Evolutionary conservation across 2,329 filamentous ascomycete species (phyloP), one percentile per base, ranked within the genome.

Genomic region (Lojkania enalia): DNA sequence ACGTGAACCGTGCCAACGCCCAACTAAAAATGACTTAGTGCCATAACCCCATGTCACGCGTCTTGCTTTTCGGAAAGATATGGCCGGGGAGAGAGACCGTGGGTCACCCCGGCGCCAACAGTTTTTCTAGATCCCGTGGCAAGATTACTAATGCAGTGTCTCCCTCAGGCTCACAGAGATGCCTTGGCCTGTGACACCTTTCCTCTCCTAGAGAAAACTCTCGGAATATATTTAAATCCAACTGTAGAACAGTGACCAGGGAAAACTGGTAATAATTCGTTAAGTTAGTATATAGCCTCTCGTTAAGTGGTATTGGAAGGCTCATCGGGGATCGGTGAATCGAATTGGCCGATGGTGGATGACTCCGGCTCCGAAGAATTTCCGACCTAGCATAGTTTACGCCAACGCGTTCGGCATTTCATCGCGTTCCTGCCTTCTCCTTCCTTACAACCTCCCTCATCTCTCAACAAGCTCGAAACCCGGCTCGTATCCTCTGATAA

Each of bases 161-260:
- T 52, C 45, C 12, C 53, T 30, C 50, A 55, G 47, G 51, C 43
- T 51, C 42, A 46, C 37, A 23, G 20, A 43, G 36, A 21, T 20
- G 40, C 31, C 31, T 30, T 36, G 14, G 40, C 40, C 40, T 36
- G 20, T 33, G 21, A 43, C 14, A 23, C 40, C 16, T 23, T 33
- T 43, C 19, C 19, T 31, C 19, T 13, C 31, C 31, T 27, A 27
- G 25, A 27, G 25, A 27, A 27, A 27, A 27, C 25, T 27, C 25
- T 27, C n/a, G n/a, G 25, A 27, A 27, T 27, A 27, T 27, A 27
- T 27, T 9, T 27, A 27, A 27, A 27, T 27, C 25, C 25, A n/a
- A 27, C 25, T 27, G n/a, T 27, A 27, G 25, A 27, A 27, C 25
- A 27, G 25, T 9, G 25, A 27, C 25, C n/a, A 27, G 25, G n/a